Conservation (phyloP, 2,329 filamentous ascomycete species). For the Pseudohalonectria lignicola region DNA sequence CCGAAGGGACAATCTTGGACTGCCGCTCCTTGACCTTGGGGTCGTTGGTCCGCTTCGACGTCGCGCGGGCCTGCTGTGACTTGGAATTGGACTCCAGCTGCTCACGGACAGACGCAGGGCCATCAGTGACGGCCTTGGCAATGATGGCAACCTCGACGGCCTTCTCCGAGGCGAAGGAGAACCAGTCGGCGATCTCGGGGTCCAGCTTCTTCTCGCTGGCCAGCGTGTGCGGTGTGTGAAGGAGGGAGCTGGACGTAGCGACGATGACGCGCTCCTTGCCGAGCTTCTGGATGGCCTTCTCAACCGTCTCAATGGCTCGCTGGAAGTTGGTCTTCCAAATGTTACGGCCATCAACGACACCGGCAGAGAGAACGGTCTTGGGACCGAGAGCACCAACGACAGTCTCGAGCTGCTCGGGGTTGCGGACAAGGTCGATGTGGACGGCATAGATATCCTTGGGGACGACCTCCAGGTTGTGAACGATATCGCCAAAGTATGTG, state of each 20-base stretch:
- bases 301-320: slow-evolving; percentile 80
- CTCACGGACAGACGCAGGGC: slow-evolving; percentile 73
- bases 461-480: slow-evolving; percentile 94
- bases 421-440: slow-evolving; percentile 93
- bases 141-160: slow-evolving; percentile 80
- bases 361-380: slow-evolving; percentile 83
- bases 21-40: slow-evolving; percentile 95
- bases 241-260: slow-evolving; percentile 91
- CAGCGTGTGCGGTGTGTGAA: slow-evolving; percentile 97
- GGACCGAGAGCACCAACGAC: slow-evolving; percentile 74
- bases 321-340: slow-evolving; percentile 99
- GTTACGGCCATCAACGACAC: slow-evolving; percentile 97
- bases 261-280: slow-evolving; percentile 97
- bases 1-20: slow-evolving; percentile 67
- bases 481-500: slow-evolving; percentile 98
- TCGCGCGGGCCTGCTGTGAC: slow-evolving; percentile 81
- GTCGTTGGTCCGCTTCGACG: slow-evolving; percentile 93
- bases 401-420: slow-evolving; percentile 91
- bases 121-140: slow-evolving; percentile 92
- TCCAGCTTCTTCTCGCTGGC: slow-evolving; percentile 98
- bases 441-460: slow-evolving; percentile 72
- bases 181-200: slow-evolving; percentile 90
- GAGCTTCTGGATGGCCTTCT: slow-evolving; percentile 84
- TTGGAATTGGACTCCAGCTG: slow-evolving; percentile 96
- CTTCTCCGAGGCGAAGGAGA: slow-evolving; percentile 97